phyloP scores from a whole-genome alignment of 768 basidiomycete genomes.

The Hemileccinum rubropunctum region DNA sequence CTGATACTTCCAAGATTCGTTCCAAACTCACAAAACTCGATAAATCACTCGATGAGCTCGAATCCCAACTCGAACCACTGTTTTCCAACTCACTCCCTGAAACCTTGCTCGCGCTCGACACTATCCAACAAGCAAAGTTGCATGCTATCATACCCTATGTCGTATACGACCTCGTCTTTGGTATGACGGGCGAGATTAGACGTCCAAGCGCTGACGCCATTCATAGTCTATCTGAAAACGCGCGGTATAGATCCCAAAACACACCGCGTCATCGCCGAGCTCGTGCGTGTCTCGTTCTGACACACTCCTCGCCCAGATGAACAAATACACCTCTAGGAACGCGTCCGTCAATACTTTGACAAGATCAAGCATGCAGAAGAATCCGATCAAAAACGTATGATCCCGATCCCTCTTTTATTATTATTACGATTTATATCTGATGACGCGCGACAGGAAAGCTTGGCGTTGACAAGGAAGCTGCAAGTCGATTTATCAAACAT shows the following conservation, averaged over 20 bases:
- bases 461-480: conserved; percentile 75
- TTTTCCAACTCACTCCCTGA: conserved; percentile 68
- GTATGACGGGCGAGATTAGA: conserved; percentile 33
- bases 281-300: conserved; percentile 18
- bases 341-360: conserved; percentile 77
- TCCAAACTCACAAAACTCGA: conserved; percentile 46
- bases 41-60: conserved; percentile 65
- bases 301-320: background rate
- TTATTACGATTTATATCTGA: background rate
- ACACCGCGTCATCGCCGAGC: conserved; percentile 72
- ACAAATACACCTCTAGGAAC: conserved; percentile 44
- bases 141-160: conserved; percentile 80
- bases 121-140: conserved; percentile 78
- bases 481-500: conserved; percentile 79
- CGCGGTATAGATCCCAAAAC: conserved; percentile 76
- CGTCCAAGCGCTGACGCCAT: background rate
- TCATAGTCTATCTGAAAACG: conserved; percentile 75
- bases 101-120: conserved; percentile 59
- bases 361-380: conserved; percentile 79
- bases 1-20: conserved; percentile 35
- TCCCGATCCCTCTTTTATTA: background rate
- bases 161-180: conserved; percentile 82
- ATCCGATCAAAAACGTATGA: conserved; percentile 45
- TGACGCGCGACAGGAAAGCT: conserved; percentile 32
- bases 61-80: conserved; percentile 62